These are phyloP conservation scores for Phytophthora cryptogea DNA, from an alignment of 352 stramenopile genomes.

Conservation along the genomic window DNA sequence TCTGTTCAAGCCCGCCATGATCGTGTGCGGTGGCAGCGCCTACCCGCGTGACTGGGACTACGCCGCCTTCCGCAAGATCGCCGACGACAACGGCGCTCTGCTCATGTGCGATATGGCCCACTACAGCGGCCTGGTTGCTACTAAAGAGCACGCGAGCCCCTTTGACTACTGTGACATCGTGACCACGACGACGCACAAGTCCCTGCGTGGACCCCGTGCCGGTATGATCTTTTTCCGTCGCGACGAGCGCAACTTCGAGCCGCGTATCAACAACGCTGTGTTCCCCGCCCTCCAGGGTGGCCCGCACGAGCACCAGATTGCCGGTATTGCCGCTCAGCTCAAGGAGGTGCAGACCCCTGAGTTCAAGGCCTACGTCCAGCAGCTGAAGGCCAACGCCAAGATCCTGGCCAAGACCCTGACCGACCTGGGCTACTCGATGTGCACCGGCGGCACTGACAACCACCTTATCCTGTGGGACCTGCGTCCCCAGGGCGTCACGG, in stretches of 20 bases:
- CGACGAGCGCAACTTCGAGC: slow-evolving; percentile 94
- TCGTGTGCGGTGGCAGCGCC: slow-evolving; percentile 97
- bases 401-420: slow-evolving; percentile 92
- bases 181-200: slow-evolving; percentile 99
- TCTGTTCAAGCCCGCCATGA: slow-evolving; percentile 98
- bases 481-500: slow-evolving; percentile 93
- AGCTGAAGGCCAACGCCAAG: slow-evolving; percentile 96
- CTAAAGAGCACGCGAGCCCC: slow-evolving; percentile 92
- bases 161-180: slow-evolving; percentile 99
- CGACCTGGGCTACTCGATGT: slow-evolving; percentile 95
- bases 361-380: slow-evolving; percentile 96
- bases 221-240: slow-evolving; percentile 99
- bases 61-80: slow-evolving; percentile 96
- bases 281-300: slow-evolving; percentile 98
- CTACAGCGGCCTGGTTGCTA: slow-evolving; percentile 98
- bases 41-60: slow-evolving; percentile 99
- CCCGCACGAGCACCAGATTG: slow-evolving; percentile 99
- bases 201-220: slow-evolving; percentile 95
- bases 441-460: slow-evolving; percentile 99
- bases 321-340: slow-evolving; percentile 97
- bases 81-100: slow-evolving; percentile 96
- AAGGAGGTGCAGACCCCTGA: slow-evolving; percentile 96
- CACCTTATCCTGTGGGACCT: slow-evolving; percentile 99
- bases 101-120: slow-evolving; percentile 99
- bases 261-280: slow-evolving; percentile 98